These are phyloP conservation scores for Draba incana DNA, from an alignment of 345 rosid species.

Conservation along the genomic window DNA sequence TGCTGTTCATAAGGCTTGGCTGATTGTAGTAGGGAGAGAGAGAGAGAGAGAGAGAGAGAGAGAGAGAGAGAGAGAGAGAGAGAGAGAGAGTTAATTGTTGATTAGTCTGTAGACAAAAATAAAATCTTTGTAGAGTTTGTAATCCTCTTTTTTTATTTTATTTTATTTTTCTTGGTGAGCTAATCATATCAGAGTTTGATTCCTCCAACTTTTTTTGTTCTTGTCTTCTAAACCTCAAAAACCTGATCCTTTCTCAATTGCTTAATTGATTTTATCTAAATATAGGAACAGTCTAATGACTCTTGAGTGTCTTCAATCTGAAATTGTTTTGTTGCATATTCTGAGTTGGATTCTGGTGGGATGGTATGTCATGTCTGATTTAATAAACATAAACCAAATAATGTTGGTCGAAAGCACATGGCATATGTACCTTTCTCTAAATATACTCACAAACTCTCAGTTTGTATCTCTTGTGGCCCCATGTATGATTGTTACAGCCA, in stretches of 20 bases:
- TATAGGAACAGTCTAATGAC: slow-evolving; percentile 14
- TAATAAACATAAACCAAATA: slow-evolving; percentile 12
- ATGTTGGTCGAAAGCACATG: slow-evolving; percentile 43
- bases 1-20: slow-evolving; percentile 53
- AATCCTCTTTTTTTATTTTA: background rate
- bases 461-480: slow-evolving; percentile 32
- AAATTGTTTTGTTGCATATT: slow-evolving; percentile 24
- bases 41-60: slow-evolving; percentile 50
- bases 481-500: slow-evolving; percentile 29
- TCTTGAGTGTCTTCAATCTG: slow-evolving; percentile 9
- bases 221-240: slow-evolving; percentile 14
- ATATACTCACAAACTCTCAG: slow-evolving; percentile 15
- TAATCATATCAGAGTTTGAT: slow-evolving; percentile 40
- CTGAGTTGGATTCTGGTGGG: slow-evolving; percentile 36
- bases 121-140: slow-evolving; percentile 41
- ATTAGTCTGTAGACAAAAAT: slow-evolving; percentile 37
- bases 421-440: slow-evolving; percentile 1
- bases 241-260: slow-evolving; percentile 29
- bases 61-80: slow-evolving; percentile 40
- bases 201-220: background rate
- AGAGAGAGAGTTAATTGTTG: slow-evolving; percentile 42
- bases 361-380: slow-evolving; percentile 36
- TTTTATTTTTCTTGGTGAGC: slow-evolving; percentile 11
- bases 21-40: slow-evolving; percentile 43
- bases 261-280: slow-evolving; percentile 15